Evolutionary conservation across 768 basidiomycete genomes (phyloP).

Genomic region (Tylopilus sp.): DNA sequence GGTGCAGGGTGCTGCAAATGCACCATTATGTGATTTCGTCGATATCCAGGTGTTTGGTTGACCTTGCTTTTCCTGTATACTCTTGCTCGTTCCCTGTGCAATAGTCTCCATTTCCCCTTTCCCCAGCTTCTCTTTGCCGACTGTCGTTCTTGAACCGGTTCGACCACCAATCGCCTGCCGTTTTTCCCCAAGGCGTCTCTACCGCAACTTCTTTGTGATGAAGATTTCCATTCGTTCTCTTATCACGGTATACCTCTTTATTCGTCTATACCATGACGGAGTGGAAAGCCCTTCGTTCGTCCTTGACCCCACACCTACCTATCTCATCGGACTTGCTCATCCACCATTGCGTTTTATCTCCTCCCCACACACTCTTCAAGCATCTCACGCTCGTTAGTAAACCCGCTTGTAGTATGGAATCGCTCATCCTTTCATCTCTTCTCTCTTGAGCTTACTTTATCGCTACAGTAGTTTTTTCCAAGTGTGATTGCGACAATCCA

Average conservation of each 20-base stretch:
- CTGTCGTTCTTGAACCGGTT: constrained; percentile 15
- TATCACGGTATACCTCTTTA: constrained; percentile 23
- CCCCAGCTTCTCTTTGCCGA: constrained; percentile 2
- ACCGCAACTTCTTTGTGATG: constrained; percentile 11
- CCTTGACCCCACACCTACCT: constrained; percentile 12
- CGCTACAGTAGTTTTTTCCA: constrained; percentile 17
- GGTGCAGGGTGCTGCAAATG: constrained; percentile 71
- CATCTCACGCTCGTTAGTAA: constrained; percentile 22
- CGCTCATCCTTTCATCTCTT: constrained; percentile 10
- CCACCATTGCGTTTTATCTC: constrained; percentile 3
- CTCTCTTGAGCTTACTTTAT: constrained; percentile 21
- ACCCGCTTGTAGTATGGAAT: constrained; percentile 26
- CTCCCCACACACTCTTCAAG: constrained; percentile 5
- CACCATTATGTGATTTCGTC: constrained; percentile 68
- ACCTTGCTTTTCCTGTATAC: constrained; percentile 17
- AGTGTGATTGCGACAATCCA: constrained; percentile 7
- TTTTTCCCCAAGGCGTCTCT: constrained; percentile 1
- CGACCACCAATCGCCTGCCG: constrained; percentile 6
- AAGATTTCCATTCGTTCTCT: constrained; percentile 10
- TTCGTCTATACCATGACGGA: constrained; percentile 20
- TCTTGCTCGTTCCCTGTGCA: constrained; percentile 25
- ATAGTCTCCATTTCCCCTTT: constrained; percentile 5
- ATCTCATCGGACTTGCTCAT: constrained; percentile 18
- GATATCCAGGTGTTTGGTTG: constrained; percentile 21
- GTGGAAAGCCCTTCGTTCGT: constrained; percentile 19